Base-by-base conservation (phyloP, 106 monocot species). In the Apostasia ramifera region DNA sequence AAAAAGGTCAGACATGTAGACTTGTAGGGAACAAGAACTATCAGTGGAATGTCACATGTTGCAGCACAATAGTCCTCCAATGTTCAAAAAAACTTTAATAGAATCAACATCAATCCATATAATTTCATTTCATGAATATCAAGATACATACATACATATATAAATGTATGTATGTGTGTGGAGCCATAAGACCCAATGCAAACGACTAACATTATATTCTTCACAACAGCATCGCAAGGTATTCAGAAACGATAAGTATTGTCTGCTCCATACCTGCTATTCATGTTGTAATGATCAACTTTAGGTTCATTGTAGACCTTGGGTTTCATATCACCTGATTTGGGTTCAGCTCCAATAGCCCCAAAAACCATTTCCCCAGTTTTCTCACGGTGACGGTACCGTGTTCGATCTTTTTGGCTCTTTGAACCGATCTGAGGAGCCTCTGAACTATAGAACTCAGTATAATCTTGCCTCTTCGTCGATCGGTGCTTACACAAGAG, bases 361-460 rank as follows among this genome's bases (percentile, higher is more conserved):
- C 73, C 84, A 56, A 55, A 82, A 8, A 13, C 52, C 59, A 66
- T 68, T 66, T 90, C 94, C 42, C 80, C 82, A 51, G 63, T 76
- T 71, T 84, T 91, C 2, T 95, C 92, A 6, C 87, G 82, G 54
- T 84, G 79, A 6, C 97, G 80, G 47, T 91, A 84, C 63, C 95
- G 61, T 2, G 70, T 43, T 10, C 95, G 52, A 15, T 95, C 95
- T 78, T 91, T 95, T 73, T 66, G 78, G 53, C 65, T 70, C 80
- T 91, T 95, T 1, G 86, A 78, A 51, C 80, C 57, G 3, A 82
- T 6, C 54, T 77, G 83, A 66, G 76, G 58, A 53, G 73, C 53
- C 65, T 89, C 92, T 2, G 84, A 57, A 13, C 85, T 83, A 56
- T 99, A 99, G 71, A 98, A 99, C 6, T 93, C 90, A 3, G 79